Evolutionary conservation across 768 basidiomycete species (phyloP).

Genomic region (Psilocybe cyanescens): DNA sequence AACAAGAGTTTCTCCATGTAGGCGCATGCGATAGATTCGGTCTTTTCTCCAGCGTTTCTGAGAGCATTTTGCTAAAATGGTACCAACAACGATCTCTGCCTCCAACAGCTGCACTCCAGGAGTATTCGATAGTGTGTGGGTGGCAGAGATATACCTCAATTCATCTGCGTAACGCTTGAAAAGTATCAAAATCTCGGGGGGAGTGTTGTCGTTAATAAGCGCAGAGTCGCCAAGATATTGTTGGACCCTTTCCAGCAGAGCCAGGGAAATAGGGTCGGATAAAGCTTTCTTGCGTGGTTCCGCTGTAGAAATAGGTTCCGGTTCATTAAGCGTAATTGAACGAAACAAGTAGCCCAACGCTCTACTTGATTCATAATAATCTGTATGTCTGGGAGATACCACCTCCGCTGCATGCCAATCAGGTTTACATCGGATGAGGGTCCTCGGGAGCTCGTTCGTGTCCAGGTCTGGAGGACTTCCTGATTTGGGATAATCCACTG

Average conservation of each 20-base stretch:
- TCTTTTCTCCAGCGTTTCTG: slow-evolving; percentile 64
- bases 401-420: slow-evolving; percentile 78
- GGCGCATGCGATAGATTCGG: slow-evolving; percentile 63
- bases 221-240: slow-evolving; percentile 29
- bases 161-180: slow-evolving; percentile 65
- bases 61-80: slow-evolving; percentile 71
- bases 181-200: slow-evolving; percentile 34
- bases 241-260: slow-evolving; percentile 34
- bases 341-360: slow-evolving; percentile 79
- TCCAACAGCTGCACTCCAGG: slow-evolving; percentile 63
- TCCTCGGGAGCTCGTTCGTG: slow-evolving; percentile 46
- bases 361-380: slow-evolving; percentile 73
- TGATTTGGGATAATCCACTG: slow-evolving; percentile 83
- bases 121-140: slow-evolving; percentile 64
- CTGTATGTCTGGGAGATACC: slow-evolving; percentile 51
- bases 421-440: slow-evolving; percentile 69
- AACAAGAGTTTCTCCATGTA: slow-evolving; percentile 57
- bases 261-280: slow-evolving; percentile 42
- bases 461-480: slow-evolving; percentile 66
- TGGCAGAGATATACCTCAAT: slow-evolving; percentile 69
- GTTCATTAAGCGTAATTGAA: slow-evolving; percentile 44
- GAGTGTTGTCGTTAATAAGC: slow-evolving; percentile 24
- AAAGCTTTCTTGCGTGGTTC: slow-evolving; percentile 11
- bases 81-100: slow-evolving; percentile 75
- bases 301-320: slow-evolving; percentile 18